These are phyloP conservation scores for Aureobasidium sp. DNA, from an alignment of 2,329 filamentous ascomycete genomes.

Conservation along the genomic window DNA sequence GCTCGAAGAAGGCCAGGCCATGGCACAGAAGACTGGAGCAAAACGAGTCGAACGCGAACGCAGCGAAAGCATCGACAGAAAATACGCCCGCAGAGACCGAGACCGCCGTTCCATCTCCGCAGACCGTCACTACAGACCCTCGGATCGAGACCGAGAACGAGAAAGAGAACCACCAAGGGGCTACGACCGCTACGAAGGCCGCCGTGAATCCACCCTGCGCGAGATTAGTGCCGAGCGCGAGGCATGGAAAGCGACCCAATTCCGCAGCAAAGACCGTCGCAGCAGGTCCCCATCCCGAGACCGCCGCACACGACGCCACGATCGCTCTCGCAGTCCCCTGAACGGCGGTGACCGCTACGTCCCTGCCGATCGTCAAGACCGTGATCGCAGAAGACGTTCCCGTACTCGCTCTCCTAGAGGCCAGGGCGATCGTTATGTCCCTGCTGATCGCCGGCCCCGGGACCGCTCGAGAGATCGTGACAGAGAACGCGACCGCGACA, in stretches of 20 bases:
- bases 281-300: conserved; percentile 14
- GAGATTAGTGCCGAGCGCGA: conserved; percentile 29
- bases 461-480: conserved; percentile 20
- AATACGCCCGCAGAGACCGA: conserved; percentile 16
- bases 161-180: conserved; percentile 10
- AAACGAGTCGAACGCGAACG: conserved; percentile 24
- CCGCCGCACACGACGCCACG: conserved; percentile 22
- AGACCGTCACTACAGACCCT: conserved; percentile 17
- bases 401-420: conserved; percentile 12
- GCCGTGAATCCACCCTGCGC: conserved; percentile 24
- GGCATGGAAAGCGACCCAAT: conserved; percentile 27
- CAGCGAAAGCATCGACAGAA: conserved; percentile 22
- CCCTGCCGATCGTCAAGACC: conserved; percentile 32
- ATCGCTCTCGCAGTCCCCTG: conserved; percentile 16
- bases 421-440: conserved; percentile 17
- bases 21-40: conserved; percentile 43
- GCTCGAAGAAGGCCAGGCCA: conserved; percentile 48
- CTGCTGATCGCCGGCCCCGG: conserved; percentile 12
- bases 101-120: background rate
- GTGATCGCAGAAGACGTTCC: conserved; percentile 27
- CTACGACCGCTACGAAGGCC: conserved; percentile 11
- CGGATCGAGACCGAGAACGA: conserved; percentile 11
- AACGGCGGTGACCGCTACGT: conserved; percentile 11
- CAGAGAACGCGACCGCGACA: conserved; percentile 15
- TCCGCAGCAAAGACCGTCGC: conserved; percentile 18